These are phyloP conservation scores for Pichia cephalocereana DNA, from an alignment of 805 yeast genomes.

Conservation along the genomic window DNA sequence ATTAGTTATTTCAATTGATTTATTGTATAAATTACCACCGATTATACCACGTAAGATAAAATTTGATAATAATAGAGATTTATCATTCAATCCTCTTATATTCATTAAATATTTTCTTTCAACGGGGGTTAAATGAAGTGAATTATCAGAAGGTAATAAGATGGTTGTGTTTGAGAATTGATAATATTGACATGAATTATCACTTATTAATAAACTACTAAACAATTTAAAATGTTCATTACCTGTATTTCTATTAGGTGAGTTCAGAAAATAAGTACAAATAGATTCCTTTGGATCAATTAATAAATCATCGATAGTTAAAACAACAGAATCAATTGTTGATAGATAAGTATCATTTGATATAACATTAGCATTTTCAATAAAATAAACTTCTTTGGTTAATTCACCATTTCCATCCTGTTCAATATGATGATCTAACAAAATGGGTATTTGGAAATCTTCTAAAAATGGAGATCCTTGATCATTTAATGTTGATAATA, in stretches of 20 bases:
- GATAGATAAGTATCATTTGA: constrained; percentile 51
- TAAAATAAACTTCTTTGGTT: constrained; percentile 21
- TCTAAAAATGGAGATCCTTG: constrained; percentile 16
- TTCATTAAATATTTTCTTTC: constrained; percentile 36
- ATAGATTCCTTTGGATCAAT: constrained; percentile 27
- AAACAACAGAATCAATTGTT: constrained; percentile 57
- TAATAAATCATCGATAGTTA: constrained; percentile 46
- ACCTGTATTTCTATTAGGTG: constrained; percentile 10
- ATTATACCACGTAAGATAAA: constrained; percentile 32
- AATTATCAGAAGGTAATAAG: constrained; percentile 39
- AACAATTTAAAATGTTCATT: constrained; percentile 13
- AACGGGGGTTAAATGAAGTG: constrained; percentile 24
- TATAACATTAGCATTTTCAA: constrained; percentile 41
- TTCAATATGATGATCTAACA: constrained; percentile 14
- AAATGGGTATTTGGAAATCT: constrained; percentile 23
- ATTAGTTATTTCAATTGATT: constrained; percentile 14
- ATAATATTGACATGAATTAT: constrained; percentile 14
- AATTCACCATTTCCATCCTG: constrained; percentile 8
- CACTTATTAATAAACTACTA: constrained; percentile 11
- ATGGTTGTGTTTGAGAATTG: constrained; percentile 31
- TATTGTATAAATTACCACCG: constrained; percentile 32
- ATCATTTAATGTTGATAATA: constrained; percentile 17
- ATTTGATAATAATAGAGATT: constrained; percentile 21
- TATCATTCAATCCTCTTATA: constrained; percentile 24
- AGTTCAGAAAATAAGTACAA: constrained; percentile 27